Base-by-base conservation (phyloP, 306 rosid genomes). In the Pterocarpus macrocarpus region DNA sequence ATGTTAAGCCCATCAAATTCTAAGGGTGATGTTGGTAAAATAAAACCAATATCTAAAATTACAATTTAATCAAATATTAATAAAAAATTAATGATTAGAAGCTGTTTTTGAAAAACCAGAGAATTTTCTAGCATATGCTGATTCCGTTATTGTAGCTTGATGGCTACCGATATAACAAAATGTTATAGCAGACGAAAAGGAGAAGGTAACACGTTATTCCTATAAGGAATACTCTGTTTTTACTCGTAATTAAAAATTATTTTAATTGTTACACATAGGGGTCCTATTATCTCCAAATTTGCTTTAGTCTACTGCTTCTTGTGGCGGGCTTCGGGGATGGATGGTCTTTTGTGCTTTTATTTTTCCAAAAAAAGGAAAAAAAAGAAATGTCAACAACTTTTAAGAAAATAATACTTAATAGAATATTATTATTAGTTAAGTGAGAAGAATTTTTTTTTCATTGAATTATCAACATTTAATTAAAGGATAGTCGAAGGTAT, bases 31-130 rank as follows among this genome's bases (percentile, higher is more conserved):
- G 28, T 22, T 22, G 28, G 28, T 22, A 0, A 22, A 22, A 22
- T 22, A 22, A 22, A 22, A 22, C 28, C 28, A 22, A 1, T 76
- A 76, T 50, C 81, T 63, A 39, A 38, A 76, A 76, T 50, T 41
- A 64, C 9, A 16, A 50, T 50, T 76, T 69, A 34, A 57, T 41
- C 32, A 38, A 67, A 32, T 22, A 65, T 34, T 64, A 64, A 64
- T 2, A 5, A 8, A 22, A 22, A 22, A 22, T 22, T 22, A 22
- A 1, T 22, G 28, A 22, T 22, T 22, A 22, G 28, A 22, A 22
- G 28, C 28, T 22, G 28, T 22, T 22, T 22, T 22, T 22, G 28
- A 22, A 22, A 22, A 52, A 14, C 3, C 36, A 41, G 49, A 11
- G 13, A 66, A 55, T 68, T 62, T 7, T 33, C 15, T 30, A 59